phyloP scores from a whole-genome alignment of 441 rosid genomes.

The Geranium incanum region DNA sequence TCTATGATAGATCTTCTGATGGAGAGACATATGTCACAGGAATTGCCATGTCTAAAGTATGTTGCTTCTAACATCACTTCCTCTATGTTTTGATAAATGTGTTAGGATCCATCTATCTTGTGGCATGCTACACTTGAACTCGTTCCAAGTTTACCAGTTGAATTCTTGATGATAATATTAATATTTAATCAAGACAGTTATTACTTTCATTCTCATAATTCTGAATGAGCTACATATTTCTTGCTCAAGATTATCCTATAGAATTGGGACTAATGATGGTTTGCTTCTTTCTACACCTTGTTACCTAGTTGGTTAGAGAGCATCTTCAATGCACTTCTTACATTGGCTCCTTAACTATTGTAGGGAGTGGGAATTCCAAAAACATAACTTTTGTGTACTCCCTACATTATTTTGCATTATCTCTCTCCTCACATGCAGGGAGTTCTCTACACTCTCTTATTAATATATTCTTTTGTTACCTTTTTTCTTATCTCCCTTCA shows the following conservation, averaged over 20 bases:
- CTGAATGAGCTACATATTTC: background rate
- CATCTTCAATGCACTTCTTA: no score
- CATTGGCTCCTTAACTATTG: no score
- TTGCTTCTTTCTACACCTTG: background rate
- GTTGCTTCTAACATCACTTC: conserved; percentile 16
- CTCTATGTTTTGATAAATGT: background rate
- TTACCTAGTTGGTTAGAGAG: no score
- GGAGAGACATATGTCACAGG: conserved; percentile 73
- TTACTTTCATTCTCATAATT: background rate
- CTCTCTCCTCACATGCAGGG: no score
- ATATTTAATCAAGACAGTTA: background rate
- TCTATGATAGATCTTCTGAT: conserved; percentile 51
- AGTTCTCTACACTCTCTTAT: no score
- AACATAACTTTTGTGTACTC: no score
- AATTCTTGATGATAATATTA: background rate
- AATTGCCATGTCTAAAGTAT: conserved; percentile 82
- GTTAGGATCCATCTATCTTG: background rate
- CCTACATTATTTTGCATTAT: no score
- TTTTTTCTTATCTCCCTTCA: no score
- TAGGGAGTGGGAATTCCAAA: no score
- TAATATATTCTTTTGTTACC: no score
- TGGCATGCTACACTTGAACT: background rate
- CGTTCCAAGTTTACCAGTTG: background rate
- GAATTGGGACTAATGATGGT: background rate
- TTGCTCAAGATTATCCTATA: background rate